Evolutionary conservation across 306 rosid species (phyloP).

Genomic region (Quercus variabilis): DNA sequence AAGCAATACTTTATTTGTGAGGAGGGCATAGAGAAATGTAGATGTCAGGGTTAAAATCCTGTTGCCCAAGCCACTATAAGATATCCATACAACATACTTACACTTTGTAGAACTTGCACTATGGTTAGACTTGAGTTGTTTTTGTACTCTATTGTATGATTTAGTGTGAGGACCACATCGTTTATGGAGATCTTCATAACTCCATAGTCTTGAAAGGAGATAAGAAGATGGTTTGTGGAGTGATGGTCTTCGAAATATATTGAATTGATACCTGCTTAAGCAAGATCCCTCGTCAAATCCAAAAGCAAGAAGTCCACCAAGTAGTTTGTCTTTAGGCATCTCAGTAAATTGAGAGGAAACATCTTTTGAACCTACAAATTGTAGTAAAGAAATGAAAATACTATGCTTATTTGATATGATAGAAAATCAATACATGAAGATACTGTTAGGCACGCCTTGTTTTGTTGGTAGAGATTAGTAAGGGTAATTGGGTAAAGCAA

Average conservation of each 20-base stretch:
- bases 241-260: constrained; percentile 29
- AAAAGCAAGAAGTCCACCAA: constrained; percentile 49
- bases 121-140: constrained; percentile 45
- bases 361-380: constrained; percentile 22
- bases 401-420: neutral
- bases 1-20: constrained; percentile 59
- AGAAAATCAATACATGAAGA: neutral
- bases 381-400: neutral
- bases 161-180: constrained; percentile 63
- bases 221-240: constrained; percentile 48
- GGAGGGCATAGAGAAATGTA: constrained; percentile 69
- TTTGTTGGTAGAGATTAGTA: neutral
- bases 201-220: constrained; percentile 51
- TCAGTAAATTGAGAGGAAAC: constrained; percentile 13
- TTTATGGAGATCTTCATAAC: constrained; percentile 57
- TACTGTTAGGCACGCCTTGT: neutral
- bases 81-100: constrained; percentile 64
- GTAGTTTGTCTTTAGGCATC: constrained; percentile 39
- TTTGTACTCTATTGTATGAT: constrained; percentile 48
- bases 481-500: neutral
- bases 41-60: constrained; percentile 61
- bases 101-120: constrained; percentile 30
- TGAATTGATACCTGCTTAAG: constrained; percentile 59
- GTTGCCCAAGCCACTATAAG: constrained; percentile 72
- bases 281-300: constrained; percentile 60